A percentile compares a stretch with the other conserved stretches of the same genome.
phyloP scores from a whole-genome alignment of 306 rosid species.

The Citrullus colocynthis region DNA sequence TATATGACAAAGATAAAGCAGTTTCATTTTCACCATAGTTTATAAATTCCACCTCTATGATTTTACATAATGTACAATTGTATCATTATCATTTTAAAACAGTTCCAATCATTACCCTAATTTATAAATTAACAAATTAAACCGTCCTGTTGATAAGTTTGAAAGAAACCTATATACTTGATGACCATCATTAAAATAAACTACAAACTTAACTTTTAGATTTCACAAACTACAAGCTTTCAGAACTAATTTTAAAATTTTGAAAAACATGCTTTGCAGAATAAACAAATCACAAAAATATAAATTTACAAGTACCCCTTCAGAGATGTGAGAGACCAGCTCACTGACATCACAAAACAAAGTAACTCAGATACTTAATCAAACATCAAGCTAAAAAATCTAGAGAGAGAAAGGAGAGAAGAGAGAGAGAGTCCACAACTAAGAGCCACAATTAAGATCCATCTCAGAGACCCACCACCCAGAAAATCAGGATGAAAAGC shows the following conservation, averaged over 20 bases:
- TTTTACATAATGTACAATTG: neutral
- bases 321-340: neutral
- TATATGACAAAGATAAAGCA: no score
- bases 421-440: neutral
- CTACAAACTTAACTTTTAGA: neutral
- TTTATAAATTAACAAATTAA: neutral
- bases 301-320: neutral
- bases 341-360: neutral
- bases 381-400: neutral
- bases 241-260: neutral
- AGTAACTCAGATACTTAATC: neutral
- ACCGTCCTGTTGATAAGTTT: neutral
- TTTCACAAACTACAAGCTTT: neutral
- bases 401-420: neutral
- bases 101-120: neutral
- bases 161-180: neutral
- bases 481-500: constrained; percentile 19
- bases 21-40: no score
- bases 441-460: constrained; percentile 16
- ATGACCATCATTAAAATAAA: neutral
- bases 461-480: constrained; percentile 31
- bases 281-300: neutral
- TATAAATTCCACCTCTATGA: neutral
- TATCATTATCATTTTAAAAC: neutral
- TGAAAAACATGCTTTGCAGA: neutral